Conservation (phyloP, 2,329 filamentous ascomycete genomes). For the Sarocladium brachiariae region DNA sequence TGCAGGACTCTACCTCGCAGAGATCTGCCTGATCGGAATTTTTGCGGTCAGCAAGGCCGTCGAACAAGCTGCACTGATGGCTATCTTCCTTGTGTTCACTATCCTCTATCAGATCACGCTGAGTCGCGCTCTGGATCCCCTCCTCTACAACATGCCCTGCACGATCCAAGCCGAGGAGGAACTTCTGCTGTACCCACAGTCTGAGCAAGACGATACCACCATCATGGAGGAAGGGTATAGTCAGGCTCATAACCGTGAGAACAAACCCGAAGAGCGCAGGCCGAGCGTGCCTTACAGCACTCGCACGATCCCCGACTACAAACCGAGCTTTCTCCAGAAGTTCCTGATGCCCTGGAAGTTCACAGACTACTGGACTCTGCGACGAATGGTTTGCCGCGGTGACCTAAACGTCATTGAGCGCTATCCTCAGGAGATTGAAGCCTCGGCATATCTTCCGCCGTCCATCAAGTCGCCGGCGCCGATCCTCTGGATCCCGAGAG, state of each 20-base stretch:
- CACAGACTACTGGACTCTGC: constrained; percentile 63
- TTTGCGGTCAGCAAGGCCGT: constrained; percentile 62
- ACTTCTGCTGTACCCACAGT: background rate
- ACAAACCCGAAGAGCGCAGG: background rate
- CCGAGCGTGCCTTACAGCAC: constrained; percentile 1
- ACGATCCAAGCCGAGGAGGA: constrained; percentile 40
- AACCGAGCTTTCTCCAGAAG: constrained; percentile 45
- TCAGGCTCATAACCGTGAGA: constrained; percentile 16
- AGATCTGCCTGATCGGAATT: constrained; percentile 73
- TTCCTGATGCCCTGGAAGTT: constrained; percentile 74
- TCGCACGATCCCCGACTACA: constrained; percentile 26
- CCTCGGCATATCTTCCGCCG: constrained; percentile 66
- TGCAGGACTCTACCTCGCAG: constrained; percentile 70
- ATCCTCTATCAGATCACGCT: constrained; percentile 70
- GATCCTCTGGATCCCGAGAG: constrained; percentile 68
- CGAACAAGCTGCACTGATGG: constrained; percentile 68
- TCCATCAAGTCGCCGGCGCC: constrained; percentile 54
- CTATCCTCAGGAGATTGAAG: constrained; percentile 56
- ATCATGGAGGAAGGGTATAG: constrained; percentile 12
- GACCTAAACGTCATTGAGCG: constrained; percentile 38
- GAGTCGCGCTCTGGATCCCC: constrained; percentile 60
- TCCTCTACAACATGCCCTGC: constrained; percentile 65
- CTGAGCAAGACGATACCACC: constrained; percentile 10
- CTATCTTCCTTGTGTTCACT: constrained; percentile 67
- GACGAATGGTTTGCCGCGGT: constrained; percentile 59